Evolutionary conservation across 176 grass and related monocot genomes (phyloP).

Genomic region (Otatea glauca): DNA sequence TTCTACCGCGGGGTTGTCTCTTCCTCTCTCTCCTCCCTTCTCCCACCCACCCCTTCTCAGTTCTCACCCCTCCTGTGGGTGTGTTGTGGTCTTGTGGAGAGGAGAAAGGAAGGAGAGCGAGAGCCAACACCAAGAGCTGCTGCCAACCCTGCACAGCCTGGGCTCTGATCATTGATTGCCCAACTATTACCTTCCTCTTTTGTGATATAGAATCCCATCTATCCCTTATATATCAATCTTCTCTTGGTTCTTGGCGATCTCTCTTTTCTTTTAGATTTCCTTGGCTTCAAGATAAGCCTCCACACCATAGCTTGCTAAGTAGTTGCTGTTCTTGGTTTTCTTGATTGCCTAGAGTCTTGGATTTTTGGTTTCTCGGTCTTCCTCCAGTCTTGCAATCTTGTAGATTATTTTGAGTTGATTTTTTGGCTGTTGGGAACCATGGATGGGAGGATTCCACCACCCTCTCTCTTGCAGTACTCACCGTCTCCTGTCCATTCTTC

Average conservation of each 20-base stretch:
- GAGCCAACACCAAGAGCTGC: constrained; percentile 51
- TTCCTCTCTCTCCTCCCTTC: constrained; percentile 28
- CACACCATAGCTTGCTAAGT: constrained; percentile 44
- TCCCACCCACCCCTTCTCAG: constrained; percentile 52
- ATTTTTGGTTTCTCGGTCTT: constrained; percentile 36
- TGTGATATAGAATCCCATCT: constrained; percentile 49
- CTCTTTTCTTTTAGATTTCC: constrained; percentile 50
- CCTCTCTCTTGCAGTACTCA: constrained; percentile 85
- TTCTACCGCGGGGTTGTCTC: too few relatives aligned
- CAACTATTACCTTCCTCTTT: constrained; percentile 63
- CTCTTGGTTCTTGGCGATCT: constrained; percentile 39
- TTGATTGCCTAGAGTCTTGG: constrained; percentile 39
- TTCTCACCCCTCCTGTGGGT: constrained; percentile 46
- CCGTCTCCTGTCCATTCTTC: constrained; percentile 88
- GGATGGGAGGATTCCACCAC: constrained; percentile 86
- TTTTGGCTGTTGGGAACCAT: constrained; percentile 50
- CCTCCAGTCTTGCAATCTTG: constrained; percentile 37
- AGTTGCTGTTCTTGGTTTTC: constrained; percentile 49
- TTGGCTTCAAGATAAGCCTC: constrained; percentile 42
- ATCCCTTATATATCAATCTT: constrained; percentile 44
- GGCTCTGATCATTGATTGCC: constrained; percentile 57
- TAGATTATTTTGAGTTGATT: constrained; percentile 19
- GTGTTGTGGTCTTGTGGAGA: constrained; percentile 33
- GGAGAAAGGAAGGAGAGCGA: constrained; percentile 50
- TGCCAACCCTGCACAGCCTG: constrained; percentile 61